Base-by-base conservation (phyloP, 208 protist species). In the Crithidia expoeki region DNA sequence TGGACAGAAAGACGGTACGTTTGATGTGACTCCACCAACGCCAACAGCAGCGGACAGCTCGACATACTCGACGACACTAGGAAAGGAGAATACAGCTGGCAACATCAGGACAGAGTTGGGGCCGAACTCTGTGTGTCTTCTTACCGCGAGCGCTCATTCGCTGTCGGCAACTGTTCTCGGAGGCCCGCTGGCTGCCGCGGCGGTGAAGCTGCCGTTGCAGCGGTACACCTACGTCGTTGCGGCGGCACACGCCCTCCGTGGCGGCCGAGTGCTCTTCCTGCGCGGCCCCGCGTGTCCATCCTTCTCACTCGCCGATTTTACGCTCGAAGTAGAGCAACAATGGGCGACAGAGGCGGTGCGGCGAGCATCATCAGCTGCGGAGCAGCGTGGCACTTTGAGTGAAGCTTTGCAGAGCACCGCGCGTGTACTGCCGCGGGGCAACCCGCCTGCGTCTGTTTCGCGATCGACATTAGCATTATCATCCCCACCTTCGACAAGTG, bases 261-360 rank as follows among this genome's bases (percentile, higher is more conserved):
- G 84, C 14, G 87, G 87, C 1, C 59, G 55, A 34, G 87, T 89
- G 7, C 75, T 86, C 19, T 81, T 82, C 63, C 33, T 89, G 2
- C 77, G 69, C 44, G 53, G 78, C 0, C 87, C 87, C 0, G 80
- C 79, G 16, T 79, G 71, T 32, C 55, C 68, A 0, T 68, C 61
- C 6, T 87, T 90, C 56, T 61, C 65, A 16, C 68, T 86, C 19
- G 47, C 72, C 2, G 44, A 55, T 7, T 85, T 90, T 65, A 76
- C 77, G 33, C 59, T 74, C 34, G 55, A 66, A 9, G 60, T 90
- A 5, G 85, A 90, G 68, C 56, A n/a, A 44, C 68, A 77, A 21
- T 75, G 56, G 68, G 36, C 74, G 44, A n/a, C 27, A 42, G 6
- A 19, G 28, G 9, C 42, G 11, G 34, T 25, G 2, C n/a, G 9